A percentile compares a stretch with the other conserved stretches of the same genome.
Conservation (phyloP, 2,329 filamentous ascomycete genomes). For the Scedosporium dehoogii region DNA sequence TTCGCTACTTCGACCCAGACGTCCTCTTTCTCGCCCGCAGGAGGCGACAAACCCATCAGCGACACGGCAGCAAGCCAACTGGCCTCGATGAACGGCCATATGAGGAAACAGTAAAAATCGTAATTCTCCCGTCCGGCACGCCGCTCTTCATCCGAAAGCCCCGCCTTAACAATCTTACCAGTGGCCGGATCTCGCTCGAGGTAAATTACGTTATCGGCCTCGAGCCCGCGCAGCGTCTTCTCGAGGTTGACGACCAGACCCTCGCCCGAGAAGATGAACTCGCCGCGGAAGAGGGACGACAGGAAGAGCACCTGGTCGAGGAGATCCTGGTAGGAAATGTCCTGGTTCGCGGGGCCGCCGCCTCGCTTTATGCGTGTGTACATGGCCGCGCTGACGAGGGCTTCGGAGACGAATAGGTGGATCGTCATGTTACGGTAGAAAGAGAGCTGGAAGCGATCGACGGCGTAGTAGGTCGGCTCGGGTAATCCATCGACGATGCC, state of each 20-base stretch:
- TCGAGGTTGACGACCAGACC: conserved; percentile 73
- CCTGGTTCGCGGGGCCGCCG: conserved; percentile 71
- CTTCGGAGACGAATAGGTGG: conserved; percentile 90
- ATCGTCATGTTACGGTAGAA: conserved; percentile 99
- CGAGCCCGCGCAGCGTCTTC: conserved; percentile 66
- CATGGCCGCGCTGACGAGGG: conserved; percentile 79
- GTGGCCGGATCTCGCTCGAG: conserved; percentile 46
- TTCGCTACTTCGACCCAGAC: conserved; percentile 67
- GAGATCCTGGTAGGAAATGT: conserved; percentile 65
- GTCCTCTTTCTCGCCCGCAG: conserved; percentile 45
- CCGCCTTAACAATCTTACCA: conserved; percentile 53
- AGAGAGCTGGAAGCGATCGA: conserved; percentile 91
- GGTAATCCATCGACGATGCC: conserved; percentile 68
- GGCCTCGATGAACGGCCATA: conserved; percentile 97
- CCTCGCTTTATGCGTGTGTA: conserved; percentile 87
- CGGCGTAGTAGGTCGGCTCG: conserved; percentile 88
- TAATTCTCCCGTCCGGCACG: conserved; percentile 81
- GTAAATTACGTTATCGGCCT: conserved; percentile 67
- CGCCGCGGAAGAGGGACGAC: conserved; percentile 85
- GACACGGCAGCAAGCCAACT: conserved; percentile 86
- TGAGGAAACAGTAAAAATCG: conserved; percentile 97
- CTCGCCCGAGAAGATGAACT: conserved; percentile 92
- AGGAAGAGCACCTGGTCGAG: conserved; percentile 77
- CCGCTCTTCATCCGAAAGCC: conserved; percentile 67
- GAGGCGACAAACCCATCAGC: conserved; percentile 76